phyloP scores from a whole-genome alignment of 768 basidiomycete genomes.

The Kondoa malvinella region DNA sequence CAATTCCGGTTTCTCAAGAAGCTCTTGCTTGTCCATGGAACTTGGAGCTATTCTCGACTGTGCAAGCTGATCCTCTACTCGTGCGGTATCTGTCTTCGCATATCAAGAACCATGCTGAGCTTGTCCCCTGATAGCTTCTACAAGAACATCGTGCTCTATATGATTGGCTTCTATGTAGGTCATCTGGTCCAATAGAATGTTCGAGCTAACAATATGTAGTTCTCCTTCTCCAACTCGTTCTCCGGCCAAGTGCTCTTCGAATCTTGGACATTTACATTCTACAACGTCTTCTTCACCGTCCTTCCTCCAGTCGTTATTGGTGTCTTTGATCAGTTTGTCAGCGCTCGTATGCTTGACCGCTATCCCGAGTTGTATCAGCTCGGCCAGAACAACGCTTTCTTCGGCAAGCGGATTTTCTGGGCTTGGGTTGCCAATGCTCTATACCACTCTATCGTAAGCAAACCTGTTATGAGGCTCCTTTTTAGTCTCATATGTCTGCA shows the following conservation, averaged over 20 bases:
- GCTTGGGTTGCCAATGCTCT: conserved; percentile 75
- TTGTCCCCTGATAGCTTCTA: conserved; percentile 40
- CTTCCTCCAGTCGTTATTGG: conserved; percentile 94
- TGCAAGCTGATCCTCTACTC: conserved; percentile 89
- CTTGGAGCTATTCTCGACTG: conserved; percentile 92
- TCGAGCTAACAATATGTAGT: conserved; percentile 39
- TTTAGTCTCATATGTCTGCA: conserved; percentile 29
- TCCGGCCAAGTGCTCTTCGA: conserved; percentile 97
- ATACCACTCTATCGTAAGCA: conserved; percentile 67
- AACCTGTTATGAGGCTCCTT: conserved; percentile 7
- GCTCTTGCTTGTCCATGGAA: conserved; percentile 83
- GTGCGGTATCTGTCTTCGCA: conserved; percentile 29
- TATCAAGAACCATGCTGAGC: neutral
- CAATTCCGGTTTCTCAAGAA: conserved; percentile 95
- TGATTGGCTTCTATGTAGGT: conserved; percentile 34
- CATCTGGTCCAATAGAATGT: neutral
- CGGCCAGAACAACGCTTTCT: conserved; percentile 86
- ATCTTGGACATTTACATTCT: conserved; percentile 94
- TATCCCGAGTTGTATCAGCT: conserved; percentile 92
- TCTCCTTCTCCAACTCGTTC: conserved; percentile 97
- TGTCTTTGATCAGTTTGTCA: conserved; percentile 90
- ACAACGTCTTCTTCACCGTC: conserved; percentile 72
- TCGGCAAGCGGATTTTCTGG: conserved; percentile 81
- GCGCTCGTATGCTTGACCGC: conserved; percentile 83
- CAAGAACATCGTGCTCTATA: conserved; percentile 94